phyloP scores from a whole-genome alignment of 352 stramenopile species.

The Sclerospora graminicola region DNA sequence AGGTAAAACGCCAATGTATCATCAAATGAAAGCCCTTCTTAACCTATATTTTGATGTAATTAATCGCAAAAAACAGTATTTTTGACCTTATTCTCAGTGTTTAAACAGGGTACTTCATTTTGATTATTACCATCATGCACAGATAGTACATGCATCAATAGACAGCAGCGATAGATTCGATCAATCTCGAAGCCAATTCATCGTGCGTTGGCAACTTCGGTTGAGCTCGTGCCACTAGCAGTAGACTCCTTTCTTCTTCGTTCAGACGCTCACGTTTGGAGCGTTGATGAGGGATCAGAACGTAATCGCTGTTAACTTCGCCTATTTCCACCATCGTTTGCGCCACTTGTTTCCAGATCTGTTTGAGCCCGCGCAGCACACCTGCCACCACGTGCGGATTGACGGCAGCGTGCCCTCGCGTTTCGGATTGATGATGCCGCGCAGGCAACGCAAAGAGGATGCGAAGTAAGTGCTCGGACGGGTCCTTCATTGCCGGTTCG shows the following conservation, averaged over 20 bases:
- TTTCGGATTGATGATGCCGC: constrained; percentile 11
- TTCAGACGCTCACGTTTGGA: constrained; percentile 6
- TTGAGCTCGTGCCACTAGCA: constrained; percentile 32
- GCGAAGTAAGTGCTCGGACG: constrained; percentile 22
- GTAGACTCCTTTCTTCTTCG: constrained; percentile 11
- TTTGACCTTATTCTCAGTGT: no score
- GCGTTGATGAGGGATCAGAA: constrained; percentile 10
- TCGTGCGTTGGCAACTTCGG: constrained; percentile 38
- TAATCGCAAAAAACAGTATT: no score
- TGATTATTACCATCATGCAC: no score
- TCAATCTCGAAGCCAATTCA: constrained; percentile 42
- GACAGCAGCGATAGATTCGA: constrained; percentile 32
- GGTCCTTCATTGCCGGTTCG: constrained; percentile 22
- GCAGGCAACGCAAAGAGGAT: constrained; percentile 32
- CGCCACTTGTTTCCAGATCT: constrained; percentile 45
- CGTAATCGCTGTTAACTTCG: constrained; percentile 12
- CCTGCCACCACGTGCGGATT: constrained; percentile 36
- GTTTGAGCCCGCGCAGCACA: constrained; percentile 33
- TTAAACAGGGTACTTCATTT: no score
- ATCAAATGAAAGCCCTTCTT: no score
- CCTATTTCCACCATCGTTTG: constrained; percentile 33
- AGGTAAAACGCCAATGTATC: no score
- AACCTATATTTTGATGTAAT: no score
- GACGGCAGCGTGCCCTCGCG: constrained; percentile 14
- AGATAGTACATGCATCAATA: constrained; percentile 15